Conservation (phyloP, 2,329 filamentous ascomycete species). For the Colletotrichum musicola region DNA sequence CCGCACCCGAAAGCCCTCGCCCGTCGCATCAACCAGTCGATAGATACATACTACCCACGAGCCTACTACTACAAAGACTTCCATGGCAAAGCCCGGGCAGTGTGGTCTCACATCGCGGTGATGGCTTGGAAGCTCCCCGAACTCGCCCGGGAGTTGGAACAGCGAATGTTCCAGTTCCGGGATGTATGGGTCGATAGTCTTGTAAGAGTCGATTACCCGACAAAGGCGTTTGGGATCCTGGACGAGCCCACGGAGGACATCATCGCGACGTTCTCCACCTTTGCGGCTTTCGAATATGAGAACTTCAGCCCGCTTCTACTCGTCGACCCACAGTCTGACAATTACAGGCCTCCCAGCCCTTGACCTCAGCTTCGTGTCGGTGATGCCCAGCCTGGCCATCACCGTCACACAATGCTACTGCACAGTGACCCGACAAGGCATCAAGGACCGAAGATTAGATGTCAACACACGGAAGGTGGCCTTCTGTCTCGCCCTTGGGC, state of each 20-base stretch:
- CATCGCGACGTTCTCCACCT: slow-evolving; percentile 3
- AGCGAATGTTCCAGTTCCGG: not conserved
- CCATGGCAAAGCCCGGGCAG: not conserved
- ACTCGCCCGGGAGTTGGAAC: not conserved
- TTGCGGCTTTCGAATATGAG: slow-evolving; percentile 4
- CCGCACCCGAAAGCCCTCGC: no score
- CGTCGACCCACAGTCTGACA: not conserved
- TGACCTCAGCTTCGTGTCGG: slow-evolving; percentile 2
- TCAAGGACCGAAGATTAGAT: no score
- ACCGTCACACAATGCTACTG: not conserved
- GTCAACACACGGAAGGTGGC: not conserved
- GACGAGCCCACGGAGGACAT: not conserved
- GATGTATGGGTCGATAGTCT: not conserved
- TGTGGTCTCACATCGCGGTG: slow-evolving; percentile 8
- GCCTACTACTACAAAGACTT: no score
- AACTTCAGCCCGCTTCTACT: not conserved
- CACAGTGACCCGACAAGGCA: no score
- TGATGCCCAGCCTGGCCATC: not conserved
- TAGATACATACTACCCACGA: no score
- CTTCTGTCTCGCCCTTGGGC: not conserved
- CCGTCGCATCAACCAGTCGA: no score
- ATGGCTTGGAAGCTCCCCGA: not conserved
- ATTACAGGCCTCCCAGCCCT: not conserved
- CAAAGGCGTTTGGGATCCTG: no score
- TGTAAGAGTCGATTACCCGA: not conserved